A percentile compares a stretch with the other conserved stretches of the same genome.
Evolutionary conservation across 179 eudicot genomes (phyloP).

Genomic region (Camellia oleifera): DNA sequence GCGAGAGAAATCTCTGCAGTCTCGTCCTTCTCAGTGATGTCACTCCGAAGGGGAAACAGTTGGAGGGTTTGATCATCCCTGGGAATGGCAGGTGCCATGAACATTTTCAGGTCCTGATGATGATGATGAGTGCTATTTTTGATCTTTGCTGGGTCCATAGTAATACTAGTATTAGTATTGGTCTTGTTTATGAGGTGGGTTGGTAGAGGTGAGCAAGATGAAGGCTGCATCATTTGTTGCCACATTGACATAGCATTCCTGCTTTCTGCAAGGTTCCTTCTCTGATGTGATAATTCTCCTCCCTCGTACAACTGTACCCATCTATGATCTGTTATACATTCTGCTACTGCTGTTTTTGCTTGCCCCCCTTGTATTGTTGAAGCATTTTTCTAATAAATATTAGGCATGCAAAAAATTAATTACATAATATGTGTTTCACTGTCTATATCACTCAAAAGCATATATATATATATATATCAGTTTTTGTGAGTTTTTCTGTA

Average conservation of each 20-base stretch:
- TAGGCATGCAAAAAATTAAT: background rate
- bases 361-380: constrained; percentile 24
- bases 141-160: background rate
- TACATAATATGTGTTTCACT: background rate
- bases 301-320: constrained; percentile 34
- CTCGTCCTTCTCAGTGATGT: background rate
- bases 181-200: constrained; percentile 16
- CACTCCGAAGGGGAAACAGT: constrained; percentile 35
- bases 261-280: constrained; percentile 17
- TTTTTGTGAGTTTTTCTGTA: no score
- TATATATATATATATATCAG: no score
- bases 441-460: background rate
- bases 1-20: background rate
- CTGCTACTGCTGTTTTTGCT: constrained; percentile 22
- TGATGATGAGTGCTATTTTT: background rate
- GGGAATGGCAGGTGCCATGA: background rate
- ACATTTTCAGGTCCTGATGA: constrained; percentile 8
- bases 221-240: constrained; percentile 27
- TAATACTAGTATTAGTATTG: background rate
- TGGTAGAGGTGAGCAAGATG: constrained; percentile 19
- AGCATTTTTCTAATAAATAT: constrained; percentile 21
- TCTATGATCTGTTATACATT: constrained; percentile 25
- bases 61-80: constrained; percentile 31
- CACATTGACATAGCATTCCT: constrained; percentile 47
- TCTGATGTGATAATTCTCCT: constrained; percentile 21